A percentile compares a stretch with the other conserved stretches of the same genome.
These are phyloP conservation scores for Verticillium albo-atrum DNA, from an alignment of 2,329 filamentous ascomycete genomes.

Conservation along the genomic window DNA sequence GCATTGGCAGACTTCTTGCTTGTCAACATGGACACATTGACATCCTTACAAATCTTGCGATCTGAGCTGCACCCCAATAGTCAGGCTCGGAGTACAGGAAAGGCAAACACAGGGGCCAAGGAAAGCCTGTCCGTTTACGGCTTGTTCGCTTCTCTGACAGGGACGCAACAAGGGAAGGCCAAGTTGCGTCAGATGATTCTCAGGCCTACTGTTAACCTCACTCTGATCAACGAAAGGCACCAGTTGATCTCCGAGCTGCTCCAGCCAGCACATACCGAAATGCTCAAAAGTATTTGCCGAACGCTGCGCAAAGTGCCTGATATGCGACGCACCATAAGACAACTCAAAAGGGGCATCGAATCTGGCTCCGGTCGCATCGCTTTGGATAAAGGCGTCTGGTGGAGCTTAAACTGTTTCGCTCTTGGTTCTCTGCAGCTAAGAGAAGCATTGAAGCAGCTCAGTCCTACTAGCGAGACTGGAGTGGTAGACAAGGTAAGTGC, in stretches of 20 bases:
- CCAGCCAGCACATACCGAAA: constrained; percentile 59
- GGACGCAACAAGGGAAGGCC: constrained; percentile 73
- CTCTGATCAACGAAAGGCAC: constrained; percentile 67
- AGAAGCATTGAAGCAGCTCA: constrained; percentile 55
- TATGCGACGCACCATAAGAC: constrained; percentile 62
- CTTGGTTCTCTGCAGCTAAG: constrained; percentile 66
- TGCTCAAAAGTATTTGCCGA: constrained; percentile 50
- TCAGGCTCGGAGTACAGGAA: constrained; percentile 67
- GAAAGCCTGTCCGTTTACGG: constrained; percentile 83
- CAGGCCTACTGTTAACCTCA: constrained; percentile 66
- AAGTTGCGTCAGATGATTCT: constrained; percentile 77
- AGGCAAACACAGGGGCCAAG: constrained; percentile 60
- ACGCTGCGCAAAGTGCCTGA: constrained; percentile 71
- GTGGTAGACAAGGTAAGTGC: constrained; percentile 53
- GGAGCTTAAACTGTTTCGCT: constrained; percentile 65
- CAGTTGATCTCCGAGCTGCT: constrained; percentile 63
- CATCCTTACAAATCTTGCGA: constrained; percentile 79
- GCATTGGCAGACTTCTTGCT: constrained; percentile 65
- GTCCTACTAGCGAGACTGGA: constrained; percentile 44
- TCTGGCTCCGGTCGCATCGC: constrained; percentile 40
- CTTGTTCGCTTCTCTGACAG: constrained; percentile 69
- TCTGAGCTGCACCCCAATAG: constrained; percentile 79
- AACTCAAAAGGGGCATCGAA: constrained; percentile 75
- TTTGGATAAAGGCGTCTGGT: constrained; percentile 67
- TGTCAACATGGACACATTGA: constrained; percentile 73